Evolutionary conservation across 306 rosid species (phyloP).

Genomic region (Potentilla sterilis): DNA sequence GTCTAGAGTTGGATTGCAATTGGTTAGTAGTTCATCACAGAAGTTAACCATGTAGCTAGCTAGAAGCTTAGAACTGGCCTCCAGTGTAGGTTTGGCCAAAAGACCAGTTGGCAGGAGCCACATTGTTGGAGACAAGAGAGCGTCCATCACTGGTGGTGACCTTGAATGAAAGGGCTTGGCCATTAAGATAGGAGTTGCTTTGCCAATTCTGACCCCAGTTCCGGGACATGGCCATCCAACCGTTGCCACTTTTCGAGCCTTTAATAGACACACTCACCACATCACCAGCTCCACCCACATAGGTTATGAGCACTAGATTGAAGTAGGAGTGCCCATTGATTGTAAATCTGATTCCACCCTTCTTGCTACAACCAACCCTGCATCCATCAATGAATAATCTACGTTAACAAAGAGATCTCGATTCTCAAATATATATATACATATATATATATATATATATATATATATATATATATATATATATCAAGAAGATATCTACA

Average conservation of each 20-base stretch:
- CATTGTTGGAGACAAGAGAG: slow-evolving; percentile 41
- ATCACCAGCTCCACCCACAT: slow-evolving; percentile 87
- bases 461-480: too few species aligned
- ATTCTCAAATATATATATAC: neutral
- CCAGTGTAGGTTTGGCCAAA: slow-evolving; percentile 61
- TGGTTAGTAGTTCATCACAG: neutral
- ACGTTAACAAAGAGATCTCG: neutral
- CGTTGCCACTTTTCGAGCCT: slow-evolving; percentile 51
- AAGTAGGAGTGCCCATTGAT: slow-evolving; percentile 83
- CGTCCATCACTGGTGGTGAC: slow-evolving; percentile 63
- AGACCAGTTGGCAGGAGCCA: slow-evolving; percentile 61
- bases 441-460: neutral
- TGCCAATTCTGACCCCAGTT: slow-evolving; percentile 96
- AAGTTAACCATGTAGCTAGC: neutral
- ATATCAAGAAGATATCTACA: neutral
- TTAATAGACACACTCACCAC: slow-evolving; percentile 64
- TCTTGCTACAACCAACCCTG: slow-evolving; percentile 83
- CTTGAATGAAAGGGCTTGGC: slow-evolving; percentile 67
- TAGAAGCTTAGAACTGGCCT: slow-evolving; percentile 7
- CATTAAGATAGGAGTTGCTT: slow-evolving; percentile 55
- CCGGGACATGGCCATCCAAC: slow-evolving; percentile 63
- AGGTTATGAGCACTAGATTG: slow-evolving; percentile 63
- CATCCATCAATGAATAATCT: neutral
- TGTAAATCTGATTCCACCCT: slow-evolving; percentile 88
- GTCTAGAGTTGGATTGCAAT: neutral